Conservation (phyloP, 768 basidiomycete species). For the Albatrellus ellisii region DNA sequence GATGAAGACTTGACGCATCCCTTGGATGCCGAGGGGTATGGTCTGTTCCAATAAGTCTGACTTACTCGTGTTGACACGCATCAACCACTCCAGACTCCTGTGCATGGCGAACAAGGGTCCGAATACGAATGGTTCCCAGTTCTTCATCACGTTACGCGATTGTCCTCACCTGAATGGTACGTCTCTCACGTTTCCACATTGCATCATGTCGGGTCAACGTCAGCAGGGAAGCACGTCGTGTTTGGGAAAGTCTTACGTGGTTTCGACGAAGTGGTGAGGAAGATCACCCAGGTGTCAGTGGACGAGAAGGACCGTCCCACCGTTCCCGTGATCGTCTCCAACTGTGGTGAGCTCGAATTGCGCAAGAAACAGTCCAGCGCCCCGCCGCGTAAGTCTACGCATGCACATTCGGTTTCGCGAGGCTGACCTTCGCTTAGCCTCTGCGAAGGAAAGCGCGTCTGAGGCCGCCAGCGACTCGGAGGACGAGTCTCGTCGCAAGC, state of each 20-base stretch:
- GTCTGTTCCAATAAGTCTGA: constrained; percentile 3
- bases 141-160: constrained; percentile 70
- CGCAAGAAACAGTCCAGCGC: constrained; percentile 25
- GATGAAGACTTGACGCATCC: constrained; percentile 64
- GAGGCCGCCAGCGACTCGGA: constrained; percentile 9
- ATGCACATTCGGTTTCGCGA: not conserved
- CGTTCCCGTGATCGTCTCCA: constrained; percentile 51
- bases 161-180: constrained; percentile 65
- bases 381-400: constrained; percentile 12
- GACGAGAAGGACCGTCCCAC: constrained; percentile 68
- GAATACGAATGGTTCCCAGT: constrained; percentile 79
- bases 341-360: constrained; percentile 79
- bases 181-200: constrained; percentile 22
- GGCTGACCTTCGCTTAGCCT: not conserved
- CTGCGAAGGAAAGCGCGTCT: constrained; percentile 7
- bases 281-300: constrained; percentile 48
- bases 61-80: not conserved
- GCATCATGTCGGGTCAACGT: constrained; percentile 18
- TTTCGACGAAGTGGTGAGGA: constrained; percentile 43
- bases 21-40: constrained; percentile 51
- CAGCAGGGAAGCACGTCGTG: constrained; percentile 46
- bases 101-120: constrained; percentile 88
- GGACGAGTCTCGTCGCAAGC: constrained; percentile 1
- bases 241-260: constrained; percentile 41
- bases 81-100: constrained; percentile 34